Conservation (phyloP, 306 rosid genomes). For the Gastrolobium villosum region DNA sequence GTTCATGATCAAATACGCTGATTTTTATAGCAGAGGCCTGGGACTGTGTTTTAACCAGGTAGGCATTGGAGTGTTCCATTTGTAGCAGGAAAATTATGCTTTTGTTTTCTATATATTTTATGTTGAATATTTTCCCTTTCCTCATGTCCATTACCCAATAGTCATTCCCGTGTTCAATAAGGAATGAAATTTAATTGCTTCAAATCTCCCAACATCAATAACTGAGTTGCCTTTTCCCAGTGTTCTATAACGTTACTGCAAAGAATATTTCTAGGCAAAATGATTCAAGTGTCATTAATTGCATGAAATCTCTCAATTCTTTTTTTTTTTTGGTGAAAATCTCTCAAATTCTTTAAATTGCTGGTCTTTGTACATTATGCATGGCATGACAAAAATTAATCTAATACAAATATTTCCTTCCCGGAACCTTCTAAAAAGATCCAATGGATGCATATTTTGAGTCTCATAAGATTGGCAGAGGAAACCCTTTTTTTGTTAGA, state of each 20-base stretch:
- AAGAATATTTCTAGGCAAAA: constrained; percentile 5
- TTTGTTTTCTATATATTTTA: constrained; percentile 2
- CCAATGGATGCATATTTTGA: constrained; percentile 10
- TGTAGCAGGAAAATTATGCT: constrained; percentile 19
- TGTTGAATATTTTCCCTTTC: constrained; percentile 13
- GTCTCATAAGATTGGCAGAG: background rate
- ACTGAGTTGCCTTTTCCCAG: background rate
- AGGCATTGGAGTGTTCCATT: constrained; percentile 45
- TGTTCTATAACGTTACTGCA: background rate
- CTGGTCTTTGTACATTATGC: background rate
- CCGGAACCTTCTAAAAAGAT: constrained; percentile 10
- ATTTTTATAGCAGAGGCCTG: constrained; percentile 91
- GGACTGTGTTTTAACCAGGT: constrained; percentile 94
- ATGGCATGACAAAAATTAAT: background rate
- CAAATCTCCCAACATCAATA: constrained; percentile 27
- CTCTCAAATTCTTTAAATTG: constrained; percentile 5
- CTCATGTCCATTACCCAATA: constrained; percentile 1
- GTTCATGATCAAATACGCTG: constrained; percentile 95
- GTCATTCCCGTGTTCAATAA: background rate
- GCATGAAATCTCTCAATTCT: constrained; percentile 34
- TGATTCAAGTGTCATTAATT: constrained; percentile 18
- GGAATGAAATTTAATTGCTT: constrained; percentile 30
- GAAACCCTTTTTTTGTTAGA: background rate
- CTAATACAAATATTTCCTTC: constrained; percentile 13
- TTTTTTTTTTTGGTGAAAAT: too few relatives aligned